Conservation (phyloP, 257 asterid genomes). For the Ocimum tenuiflorum region DNA sequence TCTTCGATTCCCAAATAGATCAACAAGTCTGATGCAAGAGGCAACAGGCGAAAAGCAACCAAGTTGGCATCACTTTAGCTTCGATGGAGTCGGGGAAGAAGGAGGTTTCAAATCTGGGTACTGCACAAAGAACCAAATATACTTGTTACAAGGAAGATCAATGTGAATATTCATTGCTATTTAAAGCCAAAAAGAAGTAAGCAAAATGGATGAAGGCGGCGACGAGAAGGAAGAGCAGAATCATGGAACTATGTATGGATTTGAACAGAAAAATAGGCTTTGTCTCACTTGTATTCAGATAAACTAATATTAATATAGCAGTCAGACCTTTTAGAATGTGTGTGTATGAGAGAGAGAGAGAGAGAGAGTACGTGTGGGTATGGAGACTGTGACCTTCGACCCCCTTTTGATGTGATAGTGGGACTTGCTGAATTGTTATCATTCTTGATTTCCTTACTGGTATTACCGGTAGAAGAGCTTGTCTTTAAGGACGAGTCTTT, state of each 20-base stretch:
- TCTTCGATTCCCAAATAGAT: neutral
- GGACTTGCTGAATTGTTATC: conserved; percentile 31
- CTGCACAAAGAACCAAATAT: conserved; percentile 34
- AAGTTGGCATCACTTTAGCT: conserved; percentile 42
- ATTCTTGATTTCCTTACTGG: conserved; percentile 14
- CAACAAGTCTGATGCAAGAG: too few species aligned
- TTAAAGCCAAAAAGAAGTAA: neutral
- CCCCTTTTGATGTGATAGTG: conserved; percentile 23
- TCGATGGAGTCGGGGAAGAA: conserved; percentile 79
- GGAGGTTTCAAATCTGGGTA: conserved; percentile 90
- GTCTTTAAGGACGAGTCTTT: conserved; percentile 20
- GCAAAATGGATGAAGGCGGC: neutral
- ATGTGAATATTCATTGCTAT: too few species aligned
- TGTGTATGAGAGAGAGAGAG: conserved; percentile 8
- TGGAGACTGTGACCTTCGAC: conserved; percentile 55
- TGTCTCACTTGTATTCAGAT: neutral
- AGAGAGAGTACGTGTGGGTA: conserved; percentile 51
- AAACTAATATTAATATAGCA: neutral
- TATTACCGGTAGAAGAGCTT: conserved; percentile 1
- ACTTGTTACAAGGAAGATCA: neutral
- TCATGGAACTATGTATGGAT: neutral
- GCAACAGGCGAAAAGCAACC: neutral
- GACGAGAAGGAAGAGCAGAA: neutral
- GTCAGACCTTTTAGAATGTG: neutral
- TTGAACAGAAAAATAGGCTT: too few species aligned